These are phyloP conservation scores for Populus euphratica DNA, from an alignment of 345 rosid species.

Conservation along the genomic window DNA sequence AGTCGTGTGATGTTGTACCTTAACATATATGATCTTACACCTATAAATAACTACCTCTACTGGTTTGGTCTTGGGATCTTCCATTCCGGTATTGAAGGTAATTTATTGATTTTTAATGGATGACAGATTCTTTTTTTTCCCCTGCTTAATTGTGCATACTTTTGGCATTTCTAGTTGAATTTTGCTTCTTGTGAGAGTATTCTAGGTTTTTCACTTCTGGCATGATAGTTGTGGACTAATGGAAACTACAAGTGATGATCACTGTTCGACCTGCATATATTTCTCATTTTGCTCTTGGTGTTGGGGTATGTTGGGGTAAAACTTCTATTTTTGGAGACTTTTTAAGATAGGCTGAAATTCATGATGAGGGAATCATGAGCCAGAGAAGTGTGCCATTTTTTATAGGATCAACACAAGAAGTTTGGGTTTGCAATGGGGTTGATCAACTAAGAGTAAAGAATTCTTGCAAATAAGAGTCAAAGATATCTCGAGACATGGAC, in stretches of 20 bases:
- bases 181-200: not conserved
- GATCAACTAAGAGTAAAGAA: not conserved
- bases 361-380: not conserved
- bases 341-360: not conserved
- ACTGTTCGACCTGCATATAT: not conserved
- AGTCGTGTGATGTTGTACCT: constrained; percentile 50
- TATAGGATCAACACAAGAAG: not conserved
- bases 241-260: not conserved
- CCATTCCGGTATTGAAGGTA: constrained; percentile 96
- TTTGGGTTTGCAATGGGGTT: not conserved
- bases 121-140: not conserved
- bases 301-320: not conserved
- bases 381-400: not conserved
- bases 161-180: not conserved
- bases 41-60: constrained; percentile 83
- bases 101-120: not conserved
- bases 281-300: not conserved
- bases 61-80: constrained; percentile 92
- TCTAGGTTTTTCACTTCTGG: not conserved
- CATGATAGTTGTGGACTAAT: not conserved
- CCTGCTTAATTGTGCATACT: not conserved
- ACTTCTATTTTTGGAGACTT: not conserved
- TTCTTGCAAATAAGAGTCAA: not conserved
- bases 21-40: constrained; percentile 93
- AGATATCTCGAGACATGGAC: not conserved